These are phyloP conservation scores for Lagenidium sp. DNA, from an alignment of 352 stramenopile genomes.

Conservation along the genomic window DNA sequence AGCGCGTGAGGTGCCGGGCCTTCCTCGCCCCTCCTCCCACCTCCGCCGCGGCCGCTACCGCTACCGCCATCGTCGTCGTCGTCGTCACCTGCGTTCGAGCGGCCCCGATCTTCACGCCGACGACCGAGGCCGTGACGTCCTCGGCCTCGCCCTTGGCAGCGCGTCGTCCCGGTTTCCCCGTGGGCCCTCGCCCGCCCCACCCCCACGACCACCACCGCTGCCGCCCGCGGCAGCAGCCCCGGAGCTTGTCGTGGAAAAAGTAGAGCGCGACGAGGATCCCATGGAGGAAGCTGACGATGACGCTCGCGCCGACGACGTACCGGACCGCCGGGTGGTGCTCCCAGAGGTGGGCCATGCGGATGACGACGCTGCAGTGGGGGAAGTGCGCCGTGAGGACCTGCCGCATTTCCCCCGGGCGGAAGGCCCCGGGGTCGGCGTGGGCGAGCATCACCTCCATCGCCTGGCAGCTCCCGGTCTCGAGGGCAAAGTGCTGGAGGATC, in stretches of 20 bases:
- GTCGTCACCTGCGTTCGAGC: no score
- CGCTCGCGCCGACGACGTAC: conserved; percentile 8
- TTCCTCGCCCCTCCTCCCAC: no score
- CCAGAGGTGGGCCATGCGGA: conserved; percentile 16
- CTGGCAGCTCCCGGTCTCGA: conserved; percentile 15
- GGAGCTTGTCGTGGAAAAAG: conserved; percentile 6
- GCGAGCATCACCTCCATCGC: conserved; percentile 18
- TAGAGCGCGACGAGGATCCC: conserved; percentile 6
- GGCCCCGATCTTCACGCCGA: no score
- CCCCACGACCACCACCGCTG: no score
- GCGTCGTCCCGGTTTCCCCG: no score
- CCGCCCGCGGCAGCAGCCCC: background rate
- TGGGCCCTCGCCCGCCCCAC: no score
- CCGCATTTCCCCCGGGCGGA: conserved; percentile 5
- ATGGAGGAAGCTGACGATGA: conserved; percentile 12
- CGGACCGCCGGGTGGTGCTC: conserved; percentile 9
- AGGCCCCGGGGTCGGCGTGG: conserved; percentile 8
- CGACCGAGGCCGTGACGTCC: no score
- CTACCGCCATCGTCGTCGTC: no score
- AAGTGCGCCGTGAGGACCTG: conserved; percentile 14
- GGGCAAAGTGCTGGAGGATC: conserved; percentile 3
- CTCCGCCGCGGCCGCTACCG: no score
- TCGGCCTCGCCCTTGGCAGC: no score
- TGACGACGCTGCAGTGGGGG: conserved; percentile 16
- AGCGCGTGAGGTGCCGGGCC: no score